These are phyloP conservation scores for Microascus cirrosus DNA, from an alignment of 2,329 filamentous ascomycete genomes.

Conservation along the genomic window DNA sequence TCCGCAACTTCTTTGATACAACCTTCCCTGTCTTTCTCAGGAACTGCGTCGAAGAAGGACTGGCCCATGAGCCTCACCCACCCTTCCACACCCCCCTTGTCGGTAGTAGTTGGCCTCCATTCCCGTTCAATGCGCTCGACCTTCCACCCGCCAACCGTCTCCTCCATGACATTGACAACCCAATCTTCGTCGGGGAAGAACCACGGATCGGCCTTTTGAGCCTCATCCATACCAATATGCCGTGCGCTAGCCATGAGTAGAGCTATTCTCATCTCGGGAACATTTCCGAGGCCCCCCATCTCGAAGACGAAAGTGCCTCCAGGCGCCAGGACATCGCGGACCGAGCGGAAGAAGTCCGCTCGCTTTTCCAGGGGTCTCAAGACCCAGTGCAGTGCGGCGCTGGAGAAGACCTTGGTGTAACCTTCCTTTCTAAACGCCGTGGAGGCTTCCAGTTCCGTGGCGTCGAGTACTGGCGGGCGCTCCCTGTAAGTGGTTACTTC, in stretches of 20 bases:
- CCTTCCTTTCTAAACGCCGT: slow-evolving; percentile 21
- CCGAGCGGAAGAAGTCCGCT: slow-evolving; percentile 37
- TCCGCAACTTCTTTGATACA: slow-evolving; percentile 42
- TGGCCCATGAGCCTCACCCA: slow-evolving; percentile 57
- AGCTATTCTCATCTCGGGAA: slow-evolving; percentile 49
- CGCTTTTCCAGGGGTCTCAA: slow-evolving; percentile 33
- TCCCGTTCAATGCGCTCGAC: slow-evolving; percentile 47
- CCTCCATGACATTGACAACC: slow-evolving; percentile 31
- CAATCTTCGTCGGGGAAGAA: slow-evolving; percentile 59
- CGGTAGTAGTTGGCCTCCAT: slow-evolving; percentile 52
- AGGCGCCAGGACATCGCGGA: slow-evolving; percentile 38
- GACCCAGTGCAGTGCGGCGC: slow-evolving; percentile 59
- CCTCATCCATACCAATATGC: slow-evolving; percentile 36
- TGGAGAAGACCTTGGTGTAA: slow-evolving; percentile 52
- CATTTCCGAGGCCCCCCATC: slow-evolving; percentile 61
- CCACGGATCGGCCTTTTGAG: slow-evolving; percentile 48
- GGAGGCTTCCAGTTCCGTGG: slow-evolving; percentile 23
- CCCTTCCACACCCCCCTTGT: slow-evolving; percentile 48
- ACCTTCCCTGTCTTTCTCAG: slow-evolving; percentile 33
- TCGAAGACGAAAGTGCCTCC: slow-evolving; percentile 55
- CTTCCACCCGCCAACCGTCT: slow-evolving; percentile 31
- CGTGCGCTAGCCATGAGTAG: slow-evolving; percentile 41
- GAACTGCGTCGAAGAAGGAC: slow-evolving; percentile 42
- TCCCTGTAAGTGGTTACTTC: neutral
- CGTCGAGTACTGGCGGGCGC: slow-evolving; percentile 29